Evolutionary conservation across 2,329 filamentous ascomycete genomes (phyloP).

Genomic region (Penicillium sp.): DNA sequence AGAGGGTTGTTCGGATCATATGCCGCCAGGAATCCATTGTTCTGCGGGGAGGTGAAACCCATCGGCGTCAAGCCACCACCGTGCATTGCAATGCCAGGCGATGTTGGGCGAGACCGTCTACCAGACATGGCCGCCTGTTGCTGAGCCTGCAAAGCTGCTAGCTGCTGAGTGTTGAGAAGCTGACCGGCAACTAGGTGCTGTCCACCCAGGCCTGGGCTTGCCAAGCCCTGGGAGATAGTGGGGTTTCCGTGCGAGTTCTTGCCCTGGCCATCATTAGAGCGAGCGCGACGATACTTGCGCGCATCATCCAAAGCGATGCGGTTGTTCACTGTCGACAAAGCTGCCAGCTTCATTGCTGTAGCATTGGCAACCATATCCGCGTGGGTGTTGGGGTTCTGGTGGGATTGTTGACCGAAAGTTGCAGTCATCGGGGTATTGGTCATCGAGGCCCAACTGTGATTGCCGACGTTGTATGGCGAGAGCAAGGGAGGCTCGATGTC

Average conservation of each 20-base stretch:
- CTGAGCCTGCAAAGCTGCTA: constrained; percentile 75
- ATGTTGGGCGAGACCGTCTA: constrained; percentile 81
- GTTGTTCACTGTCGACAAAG: constrained; percentile 96
- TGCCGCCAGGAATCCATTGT: constrained; percentile 88
- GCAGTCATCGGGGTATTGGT: constrained; percentile 94
- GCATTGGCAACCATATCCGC: constrained; percentile 98
- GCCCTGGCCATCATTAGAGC: constrained; percentile 74
- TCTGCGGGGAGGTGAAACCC: constrained; percentile 82
- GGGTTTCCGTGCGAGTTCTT: constrained; percentile 50
- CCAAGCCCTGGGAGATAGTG: constrained; percentile 65
- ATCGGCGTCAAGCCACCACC: constrained; percentile 59
- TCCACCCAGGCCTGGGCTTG: constrained; percentile 62
- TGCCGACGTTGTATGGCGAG: constrained; percentile 73
- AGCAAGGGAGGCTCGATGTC: constrained; percentile 79
- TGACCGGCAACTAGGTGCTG: constrained; percentile 86
- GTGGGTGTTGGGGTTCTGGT: constrained; percentile 56
- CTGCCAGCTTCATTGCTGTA: constrained; percentile 97
- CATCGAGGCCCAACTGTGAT: constrained; percentile 98
- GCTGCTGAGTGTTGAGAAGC: constrained; percentile 78
- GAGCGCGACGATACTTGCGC: constrained; percentile 87
- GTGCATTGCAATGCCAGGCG: constrained; percentile 82
- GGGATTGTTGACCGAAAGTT: constrained; percentile 65
- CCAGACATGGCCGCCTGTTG: constrained; percentile 57
- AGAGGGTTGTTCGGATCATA: constrained; percentile 73
- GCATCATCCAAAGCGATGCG: constrained; percentile 95